phyloP scores from a whole-genome alignment of 495 filamentous ascomycete species.

The Talaromyces ruber region DNA sequence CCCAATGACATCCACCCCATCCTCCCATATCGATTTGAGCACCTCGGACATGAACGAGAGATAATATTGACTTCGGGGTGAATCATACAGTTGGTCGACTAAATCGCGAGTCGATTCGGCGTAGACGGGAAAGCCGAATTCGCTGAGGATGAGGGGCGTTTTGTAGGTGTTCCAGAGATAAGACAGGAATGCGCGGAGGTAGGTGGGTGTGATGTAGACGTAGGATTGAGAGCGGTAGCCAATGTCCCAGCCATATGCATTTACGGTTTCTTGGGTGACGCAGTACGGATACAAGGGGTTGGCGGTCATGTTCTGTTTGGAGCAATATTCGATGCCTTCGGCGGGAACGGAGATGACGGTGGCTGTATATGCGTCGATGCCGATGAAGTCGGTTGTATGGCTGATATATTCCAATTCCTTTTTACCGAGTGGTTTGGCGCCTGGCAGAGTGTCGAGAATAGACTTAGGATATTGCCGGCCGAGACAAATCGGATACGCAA shows the following conservation, averaged over 20 bases:
- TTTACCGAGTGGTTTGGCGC: slow-evolving; percentile 20
- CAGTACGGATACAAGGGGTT: slow-evolving; percentile 30
- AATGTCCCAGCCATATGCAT: slow-evolving; percentile 31
- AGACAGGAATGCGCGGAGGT: slow-evolving; percentile 31
- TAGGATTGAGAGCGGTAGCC: slow-evolving; percentile 32
- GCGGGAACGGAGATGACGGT: slow-evolving; percentile 27
- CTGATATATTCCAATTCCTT: slow-evolving; percentile 23
- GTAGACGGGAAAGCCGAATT: slow-evolving; percentile 33
- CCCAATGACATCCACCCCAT: slow-evolving; percentile 36
- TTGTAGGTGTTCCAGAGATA: slow-evolving; percentile 38
- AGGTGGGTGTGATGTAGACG: slow-evolving; percentile 31
- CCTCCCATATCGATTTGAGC: slow-evolving; percentile 33
- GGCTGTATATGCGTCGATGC: slow-evolving; percentile 38
- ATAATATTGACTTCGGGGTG: slow-evolving; percentile 32
- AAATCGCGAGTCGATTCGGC: slow-evolving; percentile 20
- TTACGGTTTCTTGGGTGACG: slow-evolving; percentile 24
- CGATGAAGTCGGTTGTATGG: slow-evolving; percentile 34
- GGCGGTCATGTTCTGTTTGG: slow-evolving; percentile 14
- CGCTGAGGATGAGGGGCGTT: slow-evolving; percentile 24
- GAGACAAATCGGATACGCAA: slow-evolving; percentile 31
- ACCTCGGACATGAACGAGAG: slow-evolving; percentile 32
- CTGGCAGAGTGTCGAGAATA: slow-evolving; percentile 18
- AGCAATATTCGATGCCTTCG: slow-evolving; percentile 27
- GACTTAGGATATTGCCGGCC: slow-evolving; percentile 32
- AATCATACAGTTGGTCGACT: slow-evolving; percentile 29